Conservation (phyloP, 768 basidiomycete genomes). For the Amyloporia xantha region DNA sequence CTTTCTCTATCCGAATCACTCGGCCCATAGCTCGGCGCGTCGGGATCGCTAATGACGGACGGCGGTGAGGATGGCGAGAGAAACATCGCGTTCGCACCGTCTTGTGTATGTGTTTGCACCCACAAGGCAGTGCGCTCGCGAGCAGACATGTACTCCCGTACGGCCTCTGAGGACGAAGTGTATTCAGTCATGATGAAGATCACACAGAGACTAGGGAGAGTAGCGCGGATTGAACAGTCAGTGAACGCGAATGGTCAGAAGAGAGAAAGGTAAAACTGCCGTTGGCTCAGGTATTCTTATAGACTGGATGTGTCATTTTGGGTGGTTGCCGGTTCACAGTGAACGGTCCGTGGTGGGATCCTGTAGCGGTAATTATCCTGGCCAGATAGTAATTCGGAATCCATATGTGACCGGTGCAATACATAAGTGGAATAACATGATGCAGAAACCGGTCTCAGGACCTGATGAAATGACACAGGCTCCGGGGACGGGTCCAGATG, state of each 20-base stretch:
- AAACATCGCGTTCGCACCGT: constrained; percentile 4
- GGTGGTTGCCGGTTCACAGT: background rate
- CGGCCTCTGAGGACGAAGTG: constrained; percentile 49
- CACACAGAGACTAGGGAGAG: constrained; percentile 9
- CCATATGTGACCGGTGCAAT: background rate
- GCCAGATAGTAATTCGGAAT: background rate
- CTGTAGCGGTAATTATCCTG: constrained; percentile 1
- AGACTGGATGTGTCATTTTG: background rate
- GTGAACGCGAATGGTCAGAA: background rate
- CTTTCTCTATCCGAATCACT: constrained; percentile 37
- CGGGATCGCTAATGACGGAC: constrained; percentile 23
- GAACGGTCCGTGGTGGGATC: background rate
- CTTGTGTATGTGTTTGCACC: constrained; percentile 41
- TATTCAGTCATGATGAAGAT: constrained; percentile 53
- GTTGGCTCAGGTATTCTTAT: constrained; percentile 1
- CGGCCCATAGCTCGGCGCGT: constrained; percentile 26
- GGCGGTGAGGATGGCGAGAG: constrained; percentile 16
- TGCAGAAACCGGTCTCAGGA: background rate
- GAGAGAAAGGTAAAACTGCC: background rate
- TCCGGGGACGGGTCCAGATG: constrained; percentile 2
- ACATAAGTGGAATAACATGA: background rate
- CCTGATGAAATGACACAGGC: constrained; percentile 1
- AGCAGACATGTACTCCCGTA: constrained; percentile 50
- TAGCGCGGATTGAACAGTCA: background rate
- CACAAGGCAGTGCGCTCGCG: constrained; percentile 60